Evolutionary conservation across 208 protist species (phyloP), one percentile per base, ranked within the genome.

Genomic region (Acanthamoeba divionensis): DNA sequence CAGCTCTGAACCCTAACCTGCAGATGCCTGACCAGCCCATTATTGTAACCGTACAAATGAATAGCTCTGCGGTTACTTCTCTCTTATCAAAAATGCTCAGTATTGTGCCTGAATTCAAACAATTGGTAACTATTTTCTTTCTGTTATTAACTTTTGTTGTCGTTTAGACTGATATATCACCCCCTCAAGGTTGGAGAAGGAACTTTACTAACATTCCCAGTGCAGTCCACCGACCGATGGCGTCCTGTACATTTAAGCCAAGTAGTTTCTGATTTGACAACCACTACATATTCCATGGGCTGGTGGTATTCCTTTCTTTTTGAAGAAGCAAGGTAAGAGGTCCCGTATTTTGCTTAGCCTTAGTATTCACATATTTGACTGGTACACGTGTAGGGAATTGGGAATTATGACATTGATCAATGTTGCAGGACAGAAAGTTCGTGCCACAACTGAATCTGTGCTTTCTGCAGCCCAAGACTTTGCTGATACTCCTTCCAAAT

Each of bases 301-400:
- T 83, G 29, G 33, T 83, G 73, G 73, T 83, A 44, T 24, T n/a
- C 73, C n/a, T n/a, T n/a, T n/a, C n/a, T n/a, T n/a, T n/a, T n/a
- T n/a, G n/a, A n/a, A n/a, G n/a, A n/a, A n/a, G n/a, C n/a, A n/a
- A n/a, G n/a, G n/a, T n/a, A n/a, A n/a, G n/a, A n/a, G n/a, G n/a
- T n/a, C n/a, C n/a, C n/a, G n/a, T n/a, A n/a, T n/a, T n/a, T n/a
- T n/a, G n/a, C n/a, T n/a, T n/a, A n/a, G n/a, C n/a, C n/a, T n/a
- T n/a, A n/a, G n/a, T n/a, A n/a, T n/a, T n/a, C n/a, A n/a, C n/a
- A n/a, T n/a, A n/a, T n/a, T n/a, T n/a, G n/a, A n/a, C n/a, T n/a
- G n/a, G n/a, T n/a, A n/a, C n/a, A n/a, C n/a, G n/a, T n/a, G n/a
- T n/a, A n/a, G n/a, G n/a, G n/a, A n/a, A n/a, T n/a, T n/a, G n/a